phyloP scores from a whole-genome alignment of 176 grass and related monocot genomes.

The Metroxylon sagu region DNA sequence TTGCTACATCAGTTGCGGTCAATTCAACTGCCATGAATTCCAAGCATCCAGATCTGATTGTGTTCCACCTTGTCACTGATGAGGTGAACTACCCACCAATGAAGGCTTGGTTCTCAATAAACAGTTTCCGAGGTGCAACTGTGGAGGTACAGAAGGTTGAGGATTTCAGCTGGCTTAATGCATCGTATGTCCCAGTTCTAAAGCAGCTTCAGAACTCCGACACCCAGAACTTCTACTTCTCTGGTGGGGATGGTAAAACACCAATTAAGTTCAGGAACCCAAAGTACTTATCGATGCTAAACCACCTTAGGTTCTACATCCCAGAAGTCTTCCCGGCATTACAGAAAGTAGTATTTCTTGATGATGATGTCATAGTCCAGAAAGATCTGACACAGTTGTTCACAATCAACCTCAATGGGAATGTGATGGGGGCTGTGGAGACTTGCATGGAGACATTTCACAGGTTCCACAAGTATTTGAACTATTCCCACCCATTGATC shows the following conservation, averaged over 20 bases:
- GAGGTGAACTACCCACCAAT: constrained; percentile 91
- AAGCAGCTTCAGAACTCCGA: constrained; percentile 89
- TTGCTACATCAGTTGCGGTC: constrained; percentile 77
- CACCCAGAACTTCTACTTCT: constrained; percentile 95
- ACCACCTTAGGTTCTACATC: constrained; percentile 94
- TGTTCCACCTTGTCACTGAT: constrained; percentile 93
- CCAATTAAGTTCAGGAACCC: constrained; percentile 98
- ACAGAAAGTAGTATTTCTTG: constrained; percentile 87
- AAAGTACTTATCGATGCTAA: constrained; percentile 96
- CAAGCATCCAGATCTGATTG: constrained; percentile 55
- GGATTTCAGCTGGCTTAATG: constrained; percentile 91
- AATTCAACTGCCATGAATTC: constrained; percentile 87
- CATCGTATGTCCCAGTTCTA: constrained; percentile 86
- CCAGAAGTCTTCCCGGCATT: constrained; percentile 92
- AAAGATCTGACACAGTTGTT: constrained; percentile 80
- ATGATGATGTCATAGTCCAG: constrained; percentile 90
- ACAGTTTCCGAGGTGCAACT: constrained; percentile 63
- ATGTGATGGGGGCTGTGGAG: constrained; percentile 97
- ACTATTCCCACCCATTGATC: constrained; percentile 90
- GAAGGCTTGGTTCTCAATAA: constrained; percentile 89
- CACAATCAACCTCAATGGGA: constrained; percentile 71
- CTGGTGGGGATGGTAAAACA: constrained; percentile 52
- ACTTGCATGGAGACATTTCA: constrained; percentile 99
- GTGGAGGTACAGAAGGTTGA: constrained; percentile 90
- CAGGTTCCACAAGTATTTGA: constrained; percentile 98